Evolutionary conservation across 257 asterid genomes (phyloP).

Genomic region (Solanum medicagineum): DNA sequence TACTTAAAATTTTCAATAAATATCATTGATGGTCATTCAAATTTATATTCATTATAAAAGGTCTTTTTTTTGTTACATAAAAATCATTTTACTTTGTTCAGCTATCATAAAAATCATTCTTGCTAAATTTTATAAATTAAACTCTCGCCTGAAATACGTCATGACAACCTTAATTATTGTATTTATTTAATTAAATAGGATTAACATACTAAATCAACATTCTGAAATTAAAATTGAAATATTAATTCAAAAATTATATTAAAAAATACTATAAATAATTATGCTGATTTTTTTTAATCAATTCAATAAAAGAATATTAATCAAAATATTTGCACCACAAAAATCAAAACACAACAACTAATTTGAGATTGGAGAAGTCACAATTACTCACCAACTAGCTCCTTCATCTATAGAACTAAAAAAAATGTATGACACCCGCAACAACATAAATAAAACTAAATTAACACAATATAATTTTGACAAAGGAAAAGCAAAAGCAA

Average conservation of each 20-base stretch:
- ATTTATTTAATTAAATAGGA: neutral
- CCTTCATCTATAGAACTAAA: neutral
- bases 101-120: neutral
- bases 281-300: neutral
- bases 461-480: too few species aligned
- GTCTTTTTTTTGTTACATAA: neutral
- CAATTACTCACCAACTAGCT: neutral
- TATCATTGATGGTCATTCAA: too few species aligned
- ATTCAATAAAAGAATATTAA: neutral
- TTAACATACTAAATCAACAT: neutral
- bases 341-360: neutral
- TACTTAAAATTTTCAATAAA: too few species aligned
- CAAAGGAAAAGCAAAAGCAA: too few species aligned
- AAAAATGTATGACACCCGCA: neutral
- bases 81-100: too few species aligned
- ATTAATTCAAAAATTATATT: neutral
- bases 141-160: too few species aligned
- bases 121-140: too few species aligned
- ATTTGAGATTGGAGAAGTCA: too few species aligned
- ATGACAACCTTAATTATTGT: too few species aligned
- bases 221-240: neutral
- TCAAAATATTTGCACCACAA: neutral
- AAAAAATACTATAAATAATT: neutral
- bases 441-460: neutral
- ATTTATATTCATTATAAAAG: neutral